Conservation (phyloP, 179 eudicot species). For the Heliamphora pulchella region DNA sequence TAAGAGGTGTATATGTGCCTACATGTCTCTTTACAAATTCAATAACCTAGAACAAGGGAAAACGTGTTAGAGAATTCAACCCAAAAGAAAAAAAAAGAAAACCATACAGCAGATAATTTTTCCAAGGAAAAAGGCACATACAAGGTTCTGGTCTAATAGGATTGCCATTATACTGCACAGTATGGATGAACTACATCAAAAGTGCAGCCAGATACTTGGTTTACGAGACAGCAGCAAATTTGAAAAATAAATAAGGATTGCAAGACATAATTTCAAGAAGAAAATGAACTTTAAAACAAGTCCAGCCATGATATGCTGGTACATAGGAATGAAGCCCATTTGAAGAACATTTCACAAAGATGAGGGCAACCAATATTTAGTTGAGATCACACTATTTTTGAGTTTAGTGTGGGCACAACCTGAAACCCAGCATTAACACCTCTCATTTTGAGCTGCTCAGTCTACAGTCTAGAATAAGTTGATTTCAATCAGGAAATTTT, state of each 20-base stretch:
- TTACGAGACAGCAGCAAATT: no score
- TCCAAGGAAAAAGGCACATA: no score
- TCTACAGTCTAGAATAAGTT: neutral
- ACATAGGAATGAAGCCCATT: neutral
- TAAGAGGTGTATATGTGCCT: conserved; percentile 51
- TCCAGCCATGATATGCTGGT: neutral
- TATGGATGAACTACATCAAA: no score
- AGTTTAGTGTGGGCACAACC: neutral
- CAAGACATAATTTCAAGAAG: no score
- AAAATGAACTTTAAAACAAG: neutral
- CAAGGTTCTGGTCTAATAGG: no score
- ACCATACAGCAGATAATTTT: neutral
- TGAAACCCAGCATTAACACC: neutral
- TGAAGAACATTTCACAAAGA: neutral
- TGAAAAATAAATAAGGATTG: no score
- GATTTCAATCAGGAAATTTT: neutral
- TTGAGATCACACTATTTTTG: neutral
- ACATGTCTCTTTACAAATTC: conserved; percentile 61
- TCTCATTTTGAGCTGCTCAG: neutral
- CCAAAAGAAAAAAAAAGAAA: neutral
- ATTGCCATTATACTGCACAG: no score
- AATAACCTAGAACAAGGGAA: conserved; percentile 44
- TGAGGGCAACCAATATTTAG: neutral
- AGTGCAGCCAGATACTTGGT: no score
- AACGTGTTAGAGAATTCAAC: neutral